A percentile compares a stretch with the other conserved stretches of the same genome.
Evolutionary conservation across 352 stramenopile genomes (phyloP).

Genomic region (Phytophthora brassicae): DNA sequence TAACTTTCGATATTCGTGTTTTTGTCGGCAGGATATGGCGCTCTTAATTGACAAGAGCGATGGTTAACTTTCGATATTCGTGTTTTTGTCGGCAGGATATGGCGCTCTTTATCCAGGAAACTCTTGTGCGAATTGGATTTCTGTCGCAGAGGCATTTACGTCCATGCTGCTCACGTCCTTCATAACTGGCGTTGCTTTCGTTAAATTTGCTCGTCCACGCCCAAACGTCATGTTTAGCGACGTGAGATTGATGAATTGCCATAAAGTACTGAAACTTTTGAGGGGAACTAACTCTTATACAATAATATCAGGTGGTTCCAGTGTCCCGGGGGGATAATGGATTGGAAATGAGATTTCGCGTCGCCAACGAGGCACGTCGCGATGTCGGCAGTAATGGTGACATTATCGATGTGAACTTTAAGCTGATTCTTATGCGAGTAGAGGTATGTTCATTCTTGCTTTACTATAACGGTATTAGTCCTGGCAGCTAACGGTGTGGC

Average conservation of each 20-base stretch:
- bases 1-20: background rate
- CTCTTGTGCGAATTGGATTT: slow-evolving; percentile 55
- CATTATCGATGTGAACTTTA: slow-evolving; percentile 60
- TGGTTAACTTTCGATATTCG: background rate
- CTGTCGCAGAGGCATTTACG: slow-evolving; percentile 50
- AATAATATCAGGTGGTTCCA: slow-evolving; percentile 38
- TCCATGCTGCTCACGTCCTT: slow-evolving; percentile 62
- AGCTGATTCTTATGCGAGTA: slow-evolving; percentile 64
- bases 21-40: slow-evolving; percentile 41
- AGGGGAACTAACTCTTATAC: background rate
- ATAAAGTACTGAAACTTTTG: background rate
- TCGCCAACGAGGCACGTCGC: slow-evolving; percentile 54
- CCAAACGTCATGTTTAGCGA: slow-evolving; percentile 57
- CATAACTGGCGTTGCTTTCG: slow-evolving; percentile 63
- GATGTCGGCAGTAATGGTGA: slow-evolving; percentile 44
- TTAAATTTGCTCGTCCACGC: slow-evolving; percentile 58
- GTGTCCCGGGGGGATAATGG: slow-evolving; percentile 31
- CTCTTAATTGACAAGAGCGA: slow-evolving; percentile 31
- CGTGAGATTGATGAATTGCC: slow-evolving; percentile 9
- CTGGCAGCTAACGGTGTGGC: background rate
- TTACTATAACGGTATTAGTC: background rate
- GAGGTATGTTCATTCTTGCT: slow-evolving; percentile 32
- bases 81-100: slow-evolving; percentile 33
- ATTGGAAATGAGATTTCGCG: slow-evolving; percentile 58
- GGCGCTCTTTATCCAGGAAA: slow-evolving; percentile 47